Conservation (phyloP, 345 rosid genomes). For the Lepidium aucheri region DNA sequence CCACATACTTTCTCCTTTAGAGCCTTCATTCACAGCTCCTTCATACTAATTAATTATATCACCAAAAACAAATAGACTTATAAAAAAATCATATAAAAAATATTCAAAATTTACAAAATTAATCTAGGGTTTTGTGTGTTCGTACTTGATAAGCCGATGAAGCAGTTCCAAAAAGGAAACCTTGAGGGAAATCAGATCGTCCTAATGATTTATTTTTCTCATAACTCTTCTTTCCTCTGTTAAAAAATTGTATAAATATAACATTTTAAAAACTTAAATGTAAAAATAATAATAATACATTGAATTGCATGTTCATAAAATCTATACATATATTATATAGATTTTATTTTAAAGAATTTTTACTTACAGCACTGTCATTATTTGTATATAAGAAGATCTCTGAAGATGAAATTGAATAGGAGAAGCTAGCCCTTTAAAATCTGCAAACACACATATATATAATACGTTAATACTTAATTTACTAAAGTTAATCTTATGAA, state of each 20-base stretch:
- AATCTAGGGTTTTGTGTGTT: background rate
- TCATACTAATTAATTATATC: slow-evolving; percentile 5
- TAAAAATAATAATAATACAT: background rate
- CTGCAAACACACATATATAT: background rate
- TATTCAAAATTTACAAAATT: too few relatives aligned
- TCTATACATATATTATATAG: background rate
- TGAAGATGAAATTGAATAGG: background rate
- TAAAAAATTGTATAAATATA: background rate
- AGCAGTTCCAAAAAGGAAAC: slow-evolving; percentile 29
- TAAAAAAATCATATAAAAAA: background rate
- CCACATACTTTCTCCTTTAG: slow-evolving; percentile 27
- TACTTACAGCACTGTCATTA: slow-evolving; percentile 9
- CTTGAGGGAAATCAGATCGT: slow-evolving; percentile 13
- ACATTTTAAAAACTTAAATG: background rate
- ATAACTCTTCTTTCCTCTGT: background rate
- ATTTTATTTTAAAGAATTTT: background rate
- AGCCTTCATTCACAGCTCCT: slow-evolving; percentile 18
- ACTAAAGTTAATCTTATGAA: slow-evolving; percentile 6
- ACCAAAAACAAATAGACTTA: background rate
- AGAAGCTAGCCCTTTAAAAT: background rate
- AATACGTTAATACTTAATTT: background rate
- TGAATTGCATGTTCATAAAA: background rate
- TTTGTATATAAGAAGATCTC: background rate
- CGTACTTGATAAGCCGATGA: slow-evolving; percentile 27
- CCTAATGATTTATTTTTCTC: background rate